phyloP scores from a whole-genome alignment of 1,284 basidiomycete species.

The Athelia sp. region DNA sequence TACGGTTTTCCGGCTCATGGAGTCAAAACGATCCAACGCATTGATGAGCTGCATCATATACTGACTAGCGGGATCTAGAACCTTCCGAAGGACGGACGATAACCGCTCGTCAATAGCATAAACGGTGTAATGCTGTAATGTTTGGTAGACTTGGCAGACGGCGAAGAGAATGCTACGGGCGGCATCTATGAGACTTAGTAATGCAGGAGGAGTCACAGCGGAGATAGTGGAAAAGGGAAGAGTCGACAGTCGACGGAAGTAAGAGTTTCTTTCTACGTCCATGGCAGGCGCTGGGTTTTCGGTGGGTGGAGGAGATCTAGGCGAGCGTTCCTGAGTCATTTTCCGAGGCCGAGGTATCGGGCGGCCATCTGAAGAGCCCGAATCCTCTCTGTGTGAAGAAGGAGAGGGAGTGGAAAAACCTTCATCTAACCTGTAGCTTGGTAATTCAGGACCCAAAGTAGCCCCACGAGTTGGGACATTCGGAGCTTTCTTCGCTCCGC shows the following conservation, averaged over 20 bases:
- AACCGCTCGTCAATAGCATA: constrained; percentile 87
- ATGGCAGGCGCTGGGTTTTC: constrained; percentile 49
- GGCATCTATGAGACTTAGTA: constrained; percentile 80
- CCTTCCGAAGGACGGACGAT: constrained; percentile 75
- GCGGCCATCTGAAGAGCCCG: constrained; percentile 34
- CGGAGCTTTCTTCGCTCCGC: constrained; percentile 19
- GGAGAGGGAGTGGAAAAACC: constrained; percentile 39
- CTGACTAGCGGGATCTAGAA: constrained; percentile 79
- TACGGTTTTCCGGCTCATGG: constrained; percentile 64
- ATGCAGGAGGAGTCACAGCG: constrained; percentile 67
- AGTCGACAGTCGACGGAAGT: constrained; percentile 85
- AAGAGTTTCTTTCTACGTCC: constrained; percentile 84
- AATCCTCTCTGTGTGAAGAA: constrained; percentile 38
- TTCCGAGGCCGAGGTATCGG: constrained; percentile 21
- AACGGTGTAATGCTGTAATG: constrained; percentile 84
- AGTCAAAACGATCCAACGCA: constrained; percentile 90
- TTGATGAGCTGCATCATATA: constrained; percentile 86
- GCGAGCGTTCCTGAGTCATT: constrained; percentile 26
- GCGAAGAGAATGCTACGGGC: constrained; percentile 92
- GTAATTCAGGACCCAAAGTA: neutral
- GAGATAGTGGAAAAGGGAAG: constrained; percentile 63
- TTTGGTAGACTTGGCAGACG: constrained; percentile 88
- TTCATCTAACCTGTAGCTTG: constrained; percentile 15
- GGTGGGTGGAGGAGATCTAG: constrained; percentile 34
- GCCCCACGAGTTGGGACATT: constrained; percentile 6